Base-by-base conservation (phyloP, 345 rosid genomes). In the Populus simonii region DNA sequence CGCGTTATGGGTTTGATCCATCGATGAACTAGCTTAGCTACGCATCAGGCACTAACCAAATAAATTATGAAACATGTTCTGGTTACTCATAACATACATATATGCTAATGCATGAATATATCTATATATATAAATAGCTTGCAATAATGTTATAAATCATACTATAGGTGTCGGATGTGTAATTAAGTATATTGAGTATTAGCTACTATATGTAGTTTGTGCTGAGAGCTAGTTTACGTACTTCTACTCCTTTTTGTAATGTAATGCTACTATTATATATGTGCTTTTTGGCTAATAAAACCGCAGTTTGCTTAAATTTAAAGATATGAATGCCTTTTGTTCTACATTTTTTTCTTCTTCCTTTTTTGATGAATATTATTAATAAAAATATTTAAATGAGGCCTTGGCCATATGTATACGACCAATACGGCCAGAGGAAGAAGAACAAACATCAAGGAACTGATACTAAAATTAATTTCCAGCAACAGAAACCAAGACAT, bases 1-100 rank as follows among this genome's bases (percentile, higher is more conserved):
- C 31, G 98, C 98, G 38, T 78, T 94, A 49, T 94, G 98, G 98
- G 91, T 94, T 72, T 92, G 79, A 89, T 62, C 35, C n/a, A 75
- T 51, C 3, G 20, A 35, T 3, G 49, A 59, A 29, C 15, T 11
- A 66, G 22, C 49, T 35, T 7, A 39, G 27, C 23, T 41, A 18
- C 65, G 68, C 25, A 27, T 70, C 78, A 53, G 71, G 29, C 73
- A 68, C 73, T 75, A 63, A n/a, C 51, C 18, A 66, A 72, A 47
- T 35, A 76, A 75, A 65, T 10, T 31, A 55, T 22, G 10, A 43
- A 47, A 27, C 17, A 5, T 29, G 38, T 1, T 11, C 6, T 29
- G n/a, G 12, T 66, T 22, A 9, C 4, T 20, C 33, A 31, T 31
- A 31, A 31, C 47, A 45, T 67, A 47, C 8, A 31, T 8, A 2